Percentiles rank a stretch among this genome's conserved stretches.
Evolutionary conservation across 306 rosid genomes (phyloP).

Genomic region (Quercus dentata): DNA sequence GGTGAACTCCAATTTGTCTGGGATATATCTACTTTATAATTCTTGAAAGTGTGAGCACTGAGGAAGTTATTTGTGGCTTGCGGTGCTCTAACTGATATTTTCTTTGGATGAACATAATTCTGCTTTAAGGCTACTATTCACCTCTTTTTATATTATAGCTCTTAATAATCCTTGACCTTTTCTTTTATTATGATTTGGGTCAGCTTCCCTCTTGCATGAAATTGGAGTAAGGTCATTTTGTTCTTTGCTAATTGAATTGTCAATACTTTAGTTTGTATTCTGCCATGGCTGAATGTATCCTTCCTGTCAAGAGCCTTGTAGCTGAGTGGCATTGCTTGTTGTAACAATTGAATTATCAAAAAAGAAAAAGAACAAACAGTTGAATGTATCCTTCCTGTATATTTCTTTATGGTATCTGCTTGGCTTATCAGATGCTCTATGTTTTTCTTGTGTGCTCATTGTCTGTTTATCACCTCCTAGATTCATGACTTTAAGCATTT

Average conservation of each 20-base stretch:
- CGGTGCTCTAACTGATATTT: neutral
- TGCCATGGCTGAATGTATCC: neutral
- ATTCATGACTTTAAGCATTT: neutral
- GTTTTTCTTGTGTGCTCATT: neutral
- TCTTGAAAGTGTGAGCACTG: neutral
- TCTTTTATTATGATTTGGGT: neutral
- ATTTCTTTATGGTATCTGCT: neutral
- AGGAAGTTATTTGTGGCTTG: neutral
- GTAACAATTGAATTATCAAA: no score
- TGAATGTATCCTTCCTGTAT: constrained; percentile 6
- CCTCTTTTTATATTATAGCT: neutral
- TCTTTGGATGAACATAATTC: neutral
- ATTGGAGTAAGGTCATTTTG: neutral
- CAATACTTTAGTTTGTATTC: constrained; percentile 1
- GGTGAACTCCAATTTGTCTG: constrained; percentile 25
- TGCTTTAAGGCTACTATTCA: neutral
- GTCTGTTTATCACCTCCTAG: neutral
- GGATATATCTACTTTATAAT: neutral
- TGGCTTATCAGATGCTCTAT: constrained; percentile 1
- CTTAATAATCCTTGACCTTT: neutral
- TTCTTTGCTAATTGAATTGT: constrained; percentile 5
- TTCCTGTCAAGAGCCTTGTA: neutral
- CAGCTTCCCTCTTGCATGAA: neutral
- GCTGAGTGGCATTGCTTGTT: no score
- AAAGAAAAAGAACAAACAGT: neutral